Evolutionary conservation across 1,284 basidiomycete species (phyloP).

Genomic region (Rhodotorula sp.): DNA sequence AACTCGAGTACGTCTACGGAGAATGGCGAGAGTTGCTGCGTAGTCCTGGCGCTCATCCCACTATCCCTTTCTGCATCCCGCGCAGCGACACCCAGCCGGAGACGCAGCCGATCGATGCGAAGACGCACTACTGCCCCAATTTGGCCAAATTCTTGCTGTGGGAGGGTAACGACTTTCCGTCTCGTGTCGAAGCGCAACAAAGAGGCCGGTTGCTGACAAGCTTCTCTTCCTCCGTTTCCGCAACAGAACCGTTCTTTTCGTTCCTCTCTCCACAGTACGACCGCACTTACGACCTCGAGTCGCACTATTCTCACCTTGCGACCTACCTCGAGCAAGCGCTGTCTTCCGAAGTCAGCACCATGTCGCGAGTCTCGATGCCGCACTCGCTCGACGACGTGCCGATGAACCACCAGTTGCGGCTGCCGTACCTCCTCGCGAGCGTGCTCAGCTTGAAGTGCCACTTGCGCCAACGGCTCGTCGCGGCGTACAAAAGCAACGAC

Average conservation of each 20-base stretch:
- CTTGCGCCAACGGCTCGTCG: slow-evolving; percentile 40
- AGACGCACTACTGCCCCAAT: slow-evolving; percentile 47
- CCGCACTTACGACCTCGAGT: slow-evolving; percentile 43
- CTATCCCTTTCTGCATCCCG: too few species aligned
- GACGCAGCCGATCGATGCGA: slow-evolving; percentile 39
- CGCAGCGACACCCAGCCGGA: slow-evolving; percentile 45
- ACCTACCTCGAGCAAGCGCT: slow-evolving; percentile 41
- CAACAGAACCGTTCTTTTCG: slow-evolving; percentile 45
- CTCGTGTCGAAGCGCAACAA: background rate
- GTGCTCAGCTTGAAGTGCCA: slow-evolving; percentile 44
- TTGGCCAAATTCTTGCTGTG: slow-evolving; percentile 50
- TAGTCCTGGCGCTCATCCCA: too few species aligned
- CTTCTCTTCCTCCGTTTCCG: background rate
- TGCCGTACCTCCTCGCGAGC: slow-evolving; percentile 43
- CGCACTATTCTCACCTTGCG: slow-evolving; percentile 40
- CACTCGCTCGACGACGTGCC: slow-evolving; percentile 40
- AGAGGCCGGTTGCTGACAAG: background rate
- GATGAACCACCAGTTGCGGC: slow-evolving; percentile 38
- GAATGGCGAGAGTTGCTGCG: too few species aligned
- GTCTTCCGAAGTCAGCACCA: slow-evolving; percentile 32
- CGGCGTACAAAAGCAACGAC: slow-evolving; percentile 40
- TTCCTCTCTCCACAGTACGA: slow-evolving; percentile 44
- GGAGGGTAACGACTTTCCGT: slow-evolving; percentile 41
- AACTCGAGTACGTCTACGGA: slow-evolving; percentile 44
- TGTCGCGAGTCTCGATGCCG: slow-evolving; percentile 33